Base-by-base conservation (phyloP, 1,284 basidiomycete genomes). In the Tylopilus sp. region DNA sequence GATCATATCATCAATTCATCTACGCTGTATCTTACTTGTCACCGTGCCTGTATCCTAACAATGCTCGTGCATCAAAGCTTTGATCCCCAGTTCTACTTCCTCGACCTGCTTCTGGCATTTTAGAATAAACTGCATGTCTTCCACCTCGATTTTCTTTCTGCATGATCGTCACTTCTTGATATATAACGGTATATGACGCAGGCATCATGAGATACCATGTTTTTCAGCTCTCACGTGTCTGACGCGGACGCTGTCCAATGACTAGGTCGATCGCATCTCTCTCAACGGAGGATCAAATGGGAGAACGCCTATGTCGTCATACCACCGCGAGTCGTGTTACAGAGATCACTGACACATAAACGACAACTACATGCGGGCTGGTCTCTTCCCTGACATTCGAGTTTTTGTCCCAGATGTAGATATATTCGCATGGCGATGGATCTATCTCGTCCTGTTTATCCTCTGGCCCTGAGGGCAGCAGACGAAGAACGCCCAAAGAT, bases 301-400 rank as follows among this genome's bases (percentile, higher is more conserved):
- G 32, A 24, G 8, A n/a, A 24, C 44, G 7, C 62, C 74, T 8
- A n/a, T 60, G 18, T 58, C 67, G 4, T 78, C 75, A 16, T 80
- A 78, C 41, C 79, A 78, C 56, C 80, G 77, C 51, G 75, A 78
- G 58, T 65, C 68, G 22, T 78, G 77, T 61, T 72, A 77, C 52
- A 71, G 47, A 53, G 69, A 74, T 53, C 66, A 75, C 57, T 80
- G 77, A 80, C n/a, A 75, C 71, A 59, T 74, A 77, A 60, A 78
- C 79, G 58, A 79, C 77, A 58, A 81, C 79, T 18, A 80, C 76
- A 58, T 78, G 77, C 53, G 77, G 77, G n/a, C 6, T 24, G 47
- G 24, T 24, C 15, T 24, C 8, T 49, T 49, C 47, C n/a, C 47
- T n/a, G 9, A 49, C 12, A 24, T 13, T 49, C n/a, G 47, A n/a